These are phyloP conservation scores for Botrytis fragariae DNA, from an alignment of 2,329 filamentous ascomycete species.

Conservation along the genomic window DNA sequence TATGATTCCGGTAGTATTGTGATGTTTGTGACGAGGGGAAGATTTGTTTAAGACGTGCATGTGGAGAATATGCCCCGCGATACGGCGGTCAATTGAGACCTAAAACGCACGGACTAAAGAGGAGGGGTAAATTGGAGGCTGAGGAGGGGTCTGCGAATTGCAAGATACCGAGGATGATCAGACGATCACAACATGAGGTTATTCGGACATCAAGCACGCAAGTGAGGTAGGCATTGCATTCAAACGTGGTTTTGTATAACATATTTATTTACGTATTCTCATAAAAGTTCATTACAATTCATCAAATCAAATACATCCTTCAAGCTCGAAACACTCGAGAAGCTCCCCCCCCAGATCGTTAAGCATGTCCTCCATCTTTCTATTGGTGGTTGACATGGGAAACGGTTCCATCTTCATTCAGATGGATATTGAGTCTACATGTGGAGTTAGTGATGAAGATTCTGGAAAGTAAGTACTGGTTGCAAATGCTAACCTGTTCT, in stretches of 20 bases:
- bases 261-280: not conserved
- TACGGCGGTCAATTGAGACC: slow-evolving; percentile 23
- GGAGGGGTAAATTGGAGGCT: slow-evolving; percentile 18
- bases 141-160: not conserved
- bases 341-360: not conserved
- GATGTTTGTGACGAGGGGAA: slow-evolving; percentile 17
- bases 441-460: slow-evolving; percentile 11
- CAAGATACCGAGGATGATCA: not conserved
- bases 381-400: slow-evolving; percentile 53
- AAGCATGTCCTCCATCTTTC: not conserved
- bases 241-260: not conserved
- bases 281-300: not conserved
- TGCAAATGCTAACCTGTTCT: slow-evolving; percentile 32
- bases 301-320: not conserved
- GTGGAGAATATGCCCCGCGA: slow-evolving; percentile 29
- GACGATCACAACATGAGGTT: not conserved
- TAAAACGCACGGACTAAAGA: slow-evolving; percentile 12
- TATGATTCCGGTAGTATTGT: slow-evolving; percentile 16
- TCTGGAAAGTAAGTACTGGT: not conserved
- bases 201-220: not conserved
- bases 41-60: slow-evolving; percentile 14
- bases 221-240: not conserved
- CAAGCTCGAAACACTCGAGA: not conserved
- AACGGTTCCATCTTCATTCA: slow-evolving; percentile 60
- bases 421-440: slow-evolving; percentile 57